Base-by-base conservation (phyloP, 2,329 filamentous ascomycete genomes). In the Ophiostoma sp. region DNA sequence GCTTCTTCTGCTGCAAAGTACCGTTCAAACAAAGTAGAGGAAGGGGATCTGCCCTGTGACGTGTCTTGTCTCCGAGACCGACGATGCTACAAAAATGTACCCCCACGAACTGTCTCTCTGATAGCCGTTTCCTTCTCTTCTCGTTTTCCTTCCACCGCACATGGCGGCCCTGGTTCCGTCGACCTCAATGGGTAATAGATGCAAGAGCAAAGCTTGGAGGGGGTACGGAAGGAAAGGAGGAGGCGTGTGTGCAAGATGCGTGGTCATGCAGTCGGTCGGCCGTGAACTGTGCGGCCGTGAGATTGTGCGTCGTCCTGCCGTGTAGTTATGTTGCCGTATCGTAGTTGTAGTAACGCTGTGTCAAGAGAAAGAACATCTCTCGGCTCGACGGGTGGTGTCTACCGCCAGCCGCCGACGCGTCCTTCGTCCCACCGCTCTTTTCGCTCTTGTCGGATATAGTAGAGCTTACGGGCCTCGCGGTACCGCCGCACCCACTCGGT, bases 391-490 rank as follows among this genome's bases (percentile, higher is more conserved):
- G 27, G 27, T 27, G 27, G 27, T 27, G 18, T 11, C 63, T 64
- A 94, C 75, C 94, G 86, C 95, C 95, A 98, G 0, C 95, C 95
- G 11, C 94, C 94, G 45, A 98, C 94, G 73, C 94, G 84, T 38
- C 94, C 93, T 79, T 98, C 94, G 76, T 98, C 95, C 95, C 95
- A 98, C 74, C 95, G 85, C 74, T 93, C 90, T 78, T 93, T 96
- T 72, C 92, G 86, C 81, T 98, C 95, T 75, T 89, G 87, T 69
- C 95, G 84, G 67, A 93, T 81, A 75, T 95, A 96, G 71, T 89
- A 89, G 69, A 90, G 80, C 73, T 90, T 90, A 76, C 89, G 91
- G 9, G 90, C 91, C 73, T 94, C 93, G 73, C 92, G 84, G 72
- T 96, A 90, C 74, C 90, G 81, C 74, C 89, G 84, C 27, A 97